Conservation (phyloP, 495 filamentous ascomycete species). For the Podospora pseudopauciseta region DNA sequence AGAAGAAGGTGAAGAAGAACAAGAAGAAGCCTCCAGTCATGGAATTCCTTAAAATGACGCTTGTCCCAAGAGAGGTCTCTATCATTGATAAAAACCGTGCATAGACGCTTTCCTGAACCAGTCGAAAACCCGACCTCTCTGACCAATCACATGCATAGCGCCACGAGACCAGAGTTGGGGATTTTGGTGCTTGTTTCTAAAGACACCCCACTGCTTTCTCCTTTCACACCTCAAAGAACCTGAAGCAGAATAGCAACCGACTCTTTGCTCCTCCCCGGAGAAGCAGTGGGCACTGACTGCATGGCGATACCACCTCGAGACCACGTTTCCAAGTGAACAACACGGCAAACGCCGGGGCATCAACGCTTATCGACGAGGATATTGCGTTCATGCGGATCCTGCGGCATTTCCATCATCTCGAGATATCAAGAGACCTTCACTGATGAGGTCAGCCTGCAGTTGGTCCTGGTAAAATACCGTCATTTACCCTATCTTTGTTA, state of each 20-base stretch:
- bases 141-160: constrained; percentile 3
- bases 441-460: constrained; percentile 28
- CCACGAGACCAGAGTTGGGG: neutral
- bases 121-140: neutral
- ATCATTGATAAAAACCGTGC: neutral
- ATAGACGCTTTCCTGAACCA: constrained; percentile 1
- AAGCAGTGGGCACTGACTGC: neutral
- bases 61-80: neutral
- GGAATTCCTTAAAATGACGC: neutral
- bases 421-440: constrained; percentile 5
- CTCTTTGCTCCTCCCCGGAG: neutral
- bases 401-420: neutral
- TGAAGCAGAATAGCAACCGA: neutral
- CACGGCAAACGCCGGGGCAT: constrained; percentile 2
- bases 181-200: neutral
- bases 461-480: neutral
- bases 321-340: neutral
- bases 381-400: neutral
- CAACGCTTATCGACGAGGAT: neutral
- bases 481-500: no score
- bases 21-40: neutral
- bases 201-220: neutral
- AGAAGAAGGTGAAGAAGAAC: neutral
- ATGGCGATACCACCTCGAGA: constrained; percentile 3
- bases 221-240: neutral